Conservation (phyloP, 768 basidiomycete species). For the Nevesoporus exiguus region DNA sequence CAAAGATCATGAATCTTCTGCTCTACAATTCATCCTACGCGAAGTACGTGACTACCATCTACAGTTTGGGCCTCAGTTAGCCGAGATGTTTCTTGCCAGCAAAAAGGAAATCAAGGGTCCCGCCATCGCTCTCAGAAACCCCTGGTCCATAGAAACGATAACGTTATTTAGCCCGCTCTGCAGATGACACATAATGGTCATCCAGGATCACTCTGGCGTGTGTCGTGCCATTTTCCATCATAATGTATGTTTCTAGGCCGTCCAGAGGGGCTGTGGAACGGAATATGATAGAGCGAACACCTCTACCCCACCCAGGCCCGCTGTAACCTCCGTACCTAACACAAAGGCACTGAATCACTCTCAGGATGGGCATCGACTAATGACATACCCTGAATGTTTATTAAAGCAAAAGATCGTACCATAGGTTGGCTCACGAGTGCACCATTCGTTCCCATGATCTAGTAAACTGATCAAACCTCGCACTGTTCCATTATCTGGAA, state of each 20-base stretch:
- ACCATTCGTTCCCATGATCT: constrained; percentile 85
- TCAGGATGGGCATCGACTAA: neutral
- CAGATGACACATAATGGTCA: constrained; percentile 35
- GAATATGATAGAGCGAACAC: constrained; percentile 63
- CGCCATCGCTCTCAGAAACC: no score
- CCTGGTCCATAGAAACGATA: no score
- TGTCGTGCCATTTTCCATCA: constrained; percentile 56
- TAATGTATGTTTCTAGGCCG: constrained; percentile 60
- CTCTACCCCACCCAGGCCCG: constrained; percentile 53
- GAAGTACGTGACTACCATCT: no score
- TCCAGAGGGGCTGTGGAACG: constrained; percentile 42
- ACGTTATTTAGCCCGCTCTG: no score
- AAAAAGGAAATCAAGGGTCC: no score
- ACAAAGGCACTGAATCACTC: neutral
- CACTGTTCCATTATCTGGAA: neutral
- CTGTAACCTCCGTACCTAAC: constrained; percentile 59
- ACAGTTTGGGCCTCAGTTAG: no score
- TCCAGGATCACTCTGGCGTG: constrained; percentile 54
- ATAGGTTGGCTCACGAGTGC: constrained; percentile 59
- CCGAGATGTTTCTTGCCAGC: no score
- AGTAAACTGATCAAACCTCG: constrained; percentile 1
- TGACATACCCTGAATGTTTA: constrained; percentile 66
- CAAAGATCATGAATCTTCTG: no score
- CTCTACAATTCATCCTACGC: no score
- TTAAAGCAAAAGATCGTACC: constrained; percentile 69